Conservation (phyloP, 2,329 filamentous ascomycete species). For the Apiospora sp. region DNA sequence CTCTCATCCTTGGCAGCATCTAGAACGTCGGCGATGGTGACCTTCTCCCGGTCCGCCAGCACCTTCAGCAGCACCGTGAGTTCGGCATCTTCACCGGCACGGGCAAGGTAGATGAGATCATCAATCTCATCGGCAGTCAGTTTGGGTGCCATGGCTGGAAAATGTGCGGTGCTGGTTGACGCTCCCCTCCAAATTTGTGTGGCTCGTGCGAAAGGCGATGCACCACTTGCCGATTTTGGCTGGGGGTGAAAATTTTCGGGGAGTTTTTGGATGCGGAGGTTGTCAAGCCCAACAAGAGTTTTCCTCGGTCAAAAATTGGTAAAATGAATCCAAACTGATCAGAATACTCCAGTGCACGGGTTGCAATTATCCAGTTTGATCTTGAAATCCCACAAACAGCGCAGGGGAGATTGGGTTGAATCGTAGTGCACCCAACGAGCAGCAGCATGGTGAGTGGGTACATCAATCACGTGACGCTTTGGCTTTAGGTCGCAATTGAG, state of each 20-base stretch:
- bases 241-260: conserved; percentile 22
- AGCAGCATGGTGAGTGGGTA: conserved; percentile 3
- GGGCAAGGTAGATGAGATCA: conserved; percentile 88
- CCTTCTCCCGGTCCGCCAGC: conserved; percentile 68
- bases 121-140: conserved; percentile 84
- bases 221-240: conserved; percentile 21
- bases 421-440: neutral
- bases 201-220: conserved; percentile 21
- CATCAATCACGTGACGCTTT: conserved; percentile 34
- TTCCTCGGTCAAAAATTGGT: neutral
- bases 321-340: neutral
- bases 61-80: conserved; percentile 66
- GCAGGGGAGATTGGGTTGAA: conserved; percentile 10
- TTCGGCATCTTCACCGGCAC: conserved; percentile 77
- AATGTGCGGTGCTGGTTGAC: conserved; percentile 16
- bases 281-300: neutral
- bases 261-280: neutral
- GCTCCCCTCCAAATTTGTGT: conserved; percentile 18
- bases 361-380: neutral
- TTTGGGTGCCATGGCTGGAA: conserved; percentile 53
- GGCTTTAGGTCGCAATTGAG: conserved; percentile 14
- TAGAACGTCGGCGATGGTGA: conserved; percentile 69
- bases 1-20: conserved; percentile 74
- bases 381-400: neutral
- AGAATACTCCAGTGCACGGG: neutral